Percentiles rank a stretch among this genome's conserved stretches.
phyloP scores from a whole-genome alignment of 2,329 filamentous ascomycete genomes.

The Juglanconis sp. region DNA sequence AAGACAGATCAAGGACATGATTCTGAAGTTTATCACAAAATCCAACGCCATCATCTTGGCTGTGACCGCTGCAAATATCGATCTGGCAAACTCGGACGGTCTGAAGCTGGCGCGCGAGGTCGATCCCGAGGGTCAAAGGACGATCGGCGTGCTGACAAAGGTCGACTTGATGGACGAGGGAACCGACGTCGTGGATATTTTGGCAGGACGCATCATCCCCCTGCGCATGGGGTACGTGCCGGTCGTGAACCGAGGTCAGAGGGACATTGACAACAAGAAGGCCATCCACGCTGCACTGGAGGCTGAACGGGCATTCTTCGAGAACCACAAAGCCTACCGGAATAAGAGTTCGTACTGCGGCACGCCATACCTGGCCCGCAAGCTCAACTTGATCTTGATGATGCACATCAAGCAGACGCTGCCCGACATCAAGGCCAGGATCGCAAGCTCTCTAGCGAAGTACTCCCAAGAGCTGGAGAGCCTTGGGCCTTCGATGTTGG shows the following conservation, averaged over 20 bases:
- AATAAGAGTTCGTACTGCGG: constrained; percentile 99
- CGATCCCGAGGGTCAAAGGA: constrained; percentile 87
- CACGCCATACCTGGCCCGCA: constrained; percentile 92
- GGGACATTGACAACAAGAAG: constrained; percentile 98
- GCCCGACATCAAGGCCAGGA: constrained; percentile 96
- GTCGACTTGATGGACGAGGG: constrained; percentile 98
- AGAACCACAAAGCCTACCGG: constrained; percentile 96
- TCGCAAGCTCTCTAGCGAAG: constrained; percentile 89
- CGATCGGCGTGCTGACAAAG: constrained; percentile 96
- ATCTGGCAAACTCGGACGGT: constrained; percentile 97
- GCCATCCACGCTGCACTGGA: constrained; percentile 87
- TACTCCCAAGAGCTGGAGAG: constrained; percentile 78
- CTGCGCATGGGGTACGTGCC: constrained; percentile 89
- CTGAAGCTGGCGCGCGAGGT: constrained; percentile 96
- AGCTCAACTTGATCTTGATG: constrained; percentile 98
- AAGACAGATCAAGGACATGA: constrained; percentile 94
- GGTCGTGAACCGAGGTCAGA: constrained; percentile 95
- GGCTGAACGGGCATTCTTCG: constrained; percentile 94
- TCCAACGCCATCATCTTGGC: constrained; percentile 97
- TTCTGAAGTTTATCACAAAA: constrained; percentile 97
- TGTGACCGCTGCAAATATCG: constrained; percentile 95
- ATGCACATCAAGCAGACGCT: constrained; percentile 99
- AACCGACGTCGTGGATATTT: constrained; percentile 93
- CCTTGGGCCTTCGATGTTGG: constrained; percentile 90
- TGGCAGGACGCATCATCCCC: constrained; percentile 97